Base-by-base conservation (phyloP, 2,329 filamentous ascomycete species). In the Rachicladosporium sp. region DNA sequence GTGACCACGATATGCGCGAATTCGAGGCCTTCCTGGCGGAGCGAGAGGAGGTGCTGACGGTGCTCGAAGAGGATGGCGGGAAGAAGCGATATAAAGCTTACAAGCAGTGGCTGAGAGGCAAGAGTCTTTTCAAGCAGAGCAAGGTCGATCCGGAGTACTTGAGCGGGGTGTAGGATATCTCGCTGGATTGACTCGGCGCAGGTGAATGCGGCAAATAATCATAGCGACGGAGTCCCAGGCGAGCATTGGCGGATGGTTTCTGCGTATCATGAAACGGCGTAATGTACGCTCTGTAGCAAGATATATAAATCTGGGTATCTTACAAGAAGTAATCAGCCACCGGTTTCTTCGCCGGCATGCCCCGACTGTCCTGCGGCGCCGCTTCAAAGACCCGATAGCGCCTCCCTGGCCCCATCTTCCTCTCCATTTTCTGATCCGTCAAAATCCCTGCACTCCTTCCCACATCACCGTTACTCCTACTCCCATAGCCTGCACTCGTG, bases 41-140 rank as follows among this genome's bases (percentile, higher is more conserved):
- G 9, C 76, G 74, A 4, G 82, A 91, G 44, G 85, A 94, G 52
- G 85, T 86, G 11, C 65, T 98, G 38, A 93, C 85, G 2, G 89
- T 96, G 10, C 80, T 78, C 1, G 80, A 88, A 33, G 88, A 93
- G 54, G 91, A 96, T 59, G 72, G 78, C 34, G 72, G 74, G 31
- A 96, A 93, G 73, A 95, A 96, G 71, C 71, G 91, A 50, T 98
- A 98, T 62, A 96, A 94, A 64, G 84, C 88, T 7, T 98, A 98
- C 63, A 69, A 80, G 53, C 93, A 95, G 63, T 98, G 91, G 89
- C 68, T 98, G 55, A 74, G 79, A 46, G 89, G 89, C 11, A 96
- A 95, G 67, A 94, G 86, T 53, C 73, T 96, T 53, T 96, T 96
- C 61, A 96, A 96, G 64, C 88, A 95, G 69, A 69, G 67, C 45